These are phyloP conservation scores for Exophiala sp. DNA, from an alignment of 2,329 filamentous ascomycete species.

Conservation along the genomic window DNA sequence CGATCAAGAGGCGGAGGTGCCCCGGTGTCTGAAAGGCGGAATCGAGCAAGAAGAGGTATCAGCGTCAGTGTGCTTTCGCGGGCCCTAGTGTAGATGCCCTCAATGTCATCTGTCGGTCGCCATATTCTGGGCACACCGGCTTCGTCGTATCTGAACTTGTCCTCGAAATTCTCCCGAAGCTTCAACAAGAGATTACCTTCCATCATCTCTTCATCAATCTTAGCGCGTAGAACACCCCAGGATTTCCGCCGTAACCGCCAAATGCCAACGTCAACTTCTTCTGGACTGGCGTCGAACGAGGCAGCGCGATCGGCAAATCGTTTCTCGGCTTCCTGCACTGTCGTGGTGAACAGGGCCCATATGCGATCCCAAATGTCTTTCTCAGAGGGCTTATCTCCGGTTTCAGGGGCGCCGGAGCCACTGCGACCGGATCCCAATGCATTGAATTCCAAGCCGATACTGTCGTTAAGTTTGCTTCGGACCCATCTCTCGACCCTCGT, in stretches of 20 bases:
- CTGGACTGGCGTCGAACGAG: conserved; percentile 86
- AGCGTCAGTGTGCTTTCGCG: conserved; percentile 86
- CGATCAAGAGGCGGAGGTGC: conserved; percentile 69
- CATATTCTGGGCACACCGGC: conserved; percentile 91
- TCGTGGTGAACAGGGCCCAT: conserved; percentile 76
- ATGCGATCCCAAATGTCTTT: conserved; percentile 93
- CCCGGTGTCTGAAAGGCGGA: conserved; percentile 69
- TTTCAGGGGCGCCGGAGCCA: conserved; percentile 72
- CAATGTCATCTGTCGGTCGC: conserved; percentile 94
- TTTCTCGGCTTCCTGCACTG: conserved; percentile 76
- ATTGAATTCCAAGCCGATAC: conserved; percentile 89
- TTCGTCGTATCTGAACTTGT: conserved; percentile 98
- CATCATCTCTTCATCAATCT: conserved; percentile 96
- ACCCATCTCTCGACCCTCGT: conserved; percentile 93
- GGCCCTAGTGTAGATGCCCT: conserved; percentile 86
- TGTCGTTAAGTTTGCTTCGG: conserved; percentile 76
- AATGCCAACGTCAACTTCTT: conserved; percentile 85
- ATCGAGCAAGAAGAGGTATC: conserved; percentile 80
- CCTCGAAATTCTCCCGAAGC: conserved; percentile 95
- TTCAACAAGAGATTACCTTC: conserved; percentile 94
- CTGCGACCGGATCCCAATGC: conserved; percentile 83
- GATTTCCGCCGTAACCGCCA: conserved; percentile 92
- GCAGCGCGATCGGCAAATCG: conserved; percentile 82
- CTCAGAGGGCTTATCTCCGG: conserved; percentile 68
- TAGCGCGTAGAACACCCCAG: conserved; percentile 82